These are phyloP conservation scores for Hypoxylon rickii DNA, from an alignment of 495 filamentous ascomycete genomes.

Conservation along the genomic window DNA sequence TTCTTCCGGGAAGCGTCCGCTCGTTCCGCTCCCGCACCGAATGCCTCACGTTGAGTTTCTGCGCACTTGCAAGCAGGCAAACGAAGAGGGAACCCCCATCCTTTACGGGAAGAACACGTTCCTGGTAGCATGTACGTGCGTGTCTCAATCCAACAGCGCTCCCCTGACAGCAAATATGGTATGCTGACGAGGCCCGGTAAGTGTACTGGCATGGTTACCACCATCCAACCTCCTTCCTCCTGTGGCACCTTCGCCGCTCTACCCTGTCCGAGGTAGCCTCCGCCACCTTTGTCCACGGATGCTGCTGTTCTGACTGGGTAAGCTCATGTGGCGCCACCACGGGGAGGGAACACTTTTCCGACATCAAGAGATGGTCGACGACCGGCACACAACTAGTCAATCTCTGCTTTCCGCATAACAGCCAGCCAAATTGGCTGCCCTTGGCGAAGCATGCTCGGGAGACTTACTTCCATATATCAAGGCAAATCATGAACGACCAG, in stretches of 20 bases:
- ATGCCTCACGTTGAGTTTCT: conserved; percentile 35
- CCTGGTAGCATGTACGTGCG: conserved; percentile 29
- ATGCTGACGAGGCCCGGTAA: neutral
- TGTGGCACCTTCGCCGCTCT: conserved; percentile 30
- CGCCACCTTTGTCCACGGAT: conserved; percentile 11
- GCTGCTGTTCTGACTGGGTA: conserved; percentile 1
- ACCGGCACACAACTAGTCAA: conserved; percentile 4
- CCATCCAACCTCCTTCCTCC: conserved; percentile 16
- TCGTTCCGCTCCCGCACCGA: neutral
- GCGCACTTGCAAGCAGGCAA: conserved; percentile 38
- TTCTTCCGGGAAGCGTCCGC: neutral
- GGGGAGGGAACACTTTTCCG: neutral
- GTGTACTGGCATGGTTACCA: neutral
- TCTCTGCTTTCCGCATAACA: conserved; percentile 6
- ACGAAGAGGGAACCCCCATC: conserved; percentile 38
- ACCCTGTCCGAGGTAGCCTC: conserved; percentile 19
- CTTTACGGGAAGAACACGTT: conserved; percentile 41
- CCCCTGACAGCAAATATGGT: neutral
- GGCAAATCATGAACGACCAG: neutral
- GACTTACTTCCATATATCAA: neutral
- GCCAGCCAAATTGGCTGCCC: conserved; percentile 4
- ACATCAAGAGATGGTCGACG: neutral
- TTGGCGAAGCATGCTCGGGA: neutral
- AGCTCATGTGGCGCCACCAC: neutral
- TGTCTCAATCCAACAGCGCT: neutral